phyloP scores from a whole-genome alignment of 345 rosid genomes.

The Triadica sebifera region DNA sequence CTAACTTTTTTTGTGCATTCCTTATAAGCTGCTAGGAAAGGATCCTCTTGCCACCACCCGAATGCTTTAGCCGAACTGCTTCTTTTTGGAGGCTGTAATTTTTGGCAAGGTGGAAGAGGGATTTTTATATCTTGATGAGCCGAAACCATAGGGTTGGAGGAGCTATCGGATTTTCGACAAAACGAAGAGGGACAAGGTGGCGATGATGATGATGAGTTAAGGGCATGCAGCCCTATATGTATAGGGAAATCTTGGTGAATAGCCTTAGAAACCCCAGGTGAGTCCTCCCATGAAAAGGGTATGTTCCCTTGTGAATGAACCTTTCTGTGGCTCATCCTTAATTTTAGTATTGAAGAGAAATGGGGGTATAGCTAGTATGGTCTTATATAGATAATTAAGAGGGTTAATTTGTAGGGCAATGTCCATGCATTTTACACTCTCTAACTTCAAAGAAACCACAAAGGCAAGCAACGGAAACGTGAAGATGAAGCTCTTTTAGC shows the following conservation, averaged over 20 bases:
- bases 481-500: conserved; percentile 25
- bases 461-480: conserved; percentile 40
- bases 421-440: conserved; percentile 32
- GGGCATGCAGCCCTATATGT: conserved; percentile 7
- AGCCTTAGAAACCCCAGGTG: conserved; percentile 58
- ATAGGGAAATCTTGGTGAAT: conserved; percentile 19
- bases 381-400: too few species aligned
- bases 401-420: background rate
- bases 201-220: conserved; percentile 1
- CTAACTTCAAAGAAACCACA: conserved; percentile 30
- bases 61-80: conserved; percentile 32
- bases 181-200: background rate
- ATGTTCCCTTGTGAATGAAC: conserved; percentile 56
- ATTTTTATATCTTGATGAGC: conserved; percentile 18
- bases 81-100: conserved; percentile 18
- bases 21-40: conserved; percentile 62
- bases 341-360: background rate
- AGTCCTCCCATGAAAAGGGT: conserved; percentile 49
- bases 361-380: background rate
- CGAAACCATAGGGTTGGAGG: background rate
- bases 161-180: background rate
- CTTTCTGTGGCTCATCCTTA: conserved; percentile 30
- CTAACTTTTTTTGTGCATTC: conserved; percentile 49
- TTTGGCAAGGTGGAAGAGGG: conserved; percentile 46
- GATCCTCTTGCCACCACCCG: conserved; percentile 49